Conservation (phyloP, 345 rosid species). For the Brassica juncea region DNA sequence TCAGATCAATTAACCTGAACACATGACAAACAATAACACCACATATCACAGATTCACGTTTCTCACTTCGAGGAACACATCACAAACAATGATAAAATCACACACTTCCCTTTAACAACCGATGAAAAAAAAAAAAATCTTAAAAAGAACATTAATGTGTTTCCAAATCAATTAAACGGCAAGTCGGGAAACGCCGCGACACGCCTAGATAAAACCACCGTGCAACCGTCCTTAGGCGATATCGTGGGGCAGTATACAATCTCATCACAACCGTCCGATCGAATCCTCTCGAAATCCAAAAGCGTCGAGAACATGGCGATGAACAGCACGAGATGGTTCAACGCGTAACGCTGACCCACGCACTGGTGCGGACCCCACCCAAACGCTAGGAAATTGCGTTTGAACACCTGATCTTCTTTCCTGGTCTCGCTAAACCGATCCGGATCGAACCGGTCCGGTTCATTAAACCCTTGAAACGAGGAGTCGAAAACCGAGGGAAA, state of each 20-base stretch:
- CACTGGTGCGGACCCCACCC: slow-evolving; percentile 95
- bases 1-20: neutral
- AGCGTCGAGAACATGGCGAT: slow-evolving; percentile 64
- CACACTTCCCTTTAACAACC: neutral
- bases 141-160: neutral
- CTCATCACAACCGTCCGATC: slow-evolving; percentile 69
- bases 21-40: neutral
- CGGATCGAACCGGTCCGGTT: slow-evolving; percentile 76
- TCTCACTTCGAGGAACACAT: neutral
- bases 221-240: slow-evolving; percentile 79
- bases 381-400: slow-evolving; percentile 63
- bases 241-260: slow-evolving; percentile 76
- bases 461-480: slow-evolving; percentile 76
- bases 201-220: slow-evolving; percentile 56
- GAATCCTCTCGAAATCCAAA: slow-evolving; percentile 57
- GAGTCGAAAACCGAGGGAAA: slow-evolving; percentile 84
- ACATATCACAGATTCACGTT: neutral
- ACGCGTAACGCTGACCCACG: slow-evolving; percentile 85
- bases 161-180: slow-evolving; percentile 26
- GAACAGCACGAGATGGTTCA: slow-evolving; percentile 78
- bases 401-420: slow-evolving; percentile 56
- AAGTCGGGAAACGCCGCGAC: slow-evolving; percentile 45
- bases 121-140: neutral
- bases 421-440: slow-evolving; percentile 65
- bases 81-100: neutral